Evolutionary conservation across 2,329 filamentous ascomycete genomes (phyloP).

Genomic region (Diaporthe australafricana): DNA sequence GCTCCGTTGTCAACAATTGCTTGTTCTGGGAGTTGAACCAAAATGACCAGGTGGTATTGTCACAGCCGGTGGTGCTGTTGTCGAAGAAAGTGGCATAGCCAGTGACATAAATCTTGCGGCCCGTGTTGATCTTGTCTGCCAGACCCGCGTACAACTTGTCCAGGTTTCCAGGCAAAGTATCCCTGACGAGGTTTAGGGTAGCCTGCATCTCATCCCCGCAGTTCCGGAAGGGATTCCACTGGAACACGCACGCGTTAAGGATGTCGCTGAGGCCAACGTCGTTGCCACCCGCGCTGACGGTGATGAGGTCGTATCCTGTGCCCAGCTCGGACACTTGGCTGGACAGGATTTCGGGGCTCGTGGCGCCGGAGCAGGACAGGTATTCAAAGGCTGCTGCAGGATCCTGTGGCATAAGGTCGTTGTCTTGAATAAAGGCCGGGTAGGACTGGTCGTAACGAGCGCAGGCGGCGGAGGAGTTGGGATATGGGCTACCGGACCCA

Average conservation of each 20-base stretch:
- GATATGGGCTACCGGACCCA: neutral
- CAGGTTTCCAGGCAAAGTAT: slow-evolving; percentile 9
- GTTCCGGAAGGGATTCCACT: slow-evolving; percentile 15
- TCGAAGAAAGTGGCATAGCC: slow-evolving; percentile 17
- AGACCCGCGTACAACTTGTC: slow-evolving; percentile 6
- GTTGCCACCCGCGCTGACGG: slow-evolving; percentile 10
- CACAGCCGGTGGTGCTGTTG: slow-evolving; percentile 10
- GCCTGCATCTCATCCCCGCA: slow-evolving; percentile 4
- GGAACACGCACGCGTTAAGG: slow-evolving; percentile 5
- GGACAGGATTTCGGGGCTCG: neutral
- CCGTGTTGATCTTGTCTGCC: slow-evolving; percentile 16
- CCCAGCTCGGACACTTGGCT: neutral
- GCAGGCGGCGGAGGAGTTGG: neutral
- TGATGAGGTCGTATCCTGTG: slow-evolving; percentile 12
- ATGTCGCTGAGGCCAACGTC: slow-evolving; percentile 10
- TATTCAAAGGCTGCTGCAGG: neutral
- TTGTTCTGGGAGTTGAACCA: slow-evolving; percentile 13
- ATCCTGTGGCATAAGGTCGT: neutral
- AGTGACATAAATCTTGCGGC: slow-evolving; percentile 18
- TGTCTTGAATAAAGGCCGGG: neutral
- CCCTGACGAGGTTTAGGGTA: neutral
- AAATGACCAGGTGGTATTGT: slow-evolving; percentile 5
- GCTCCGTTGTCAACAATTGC: neutral
- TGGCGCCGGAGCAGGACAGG: slow-evolving; percentile 2
- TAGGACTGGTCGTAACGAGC: slow-evolving; percentile 19